Percentiles rank a stretch among this genome's conserved stretches.
Evolutionary conservation across 805 yeast genomes (phyloP).

Genomic region (Candida ipomoeae): DNA sequence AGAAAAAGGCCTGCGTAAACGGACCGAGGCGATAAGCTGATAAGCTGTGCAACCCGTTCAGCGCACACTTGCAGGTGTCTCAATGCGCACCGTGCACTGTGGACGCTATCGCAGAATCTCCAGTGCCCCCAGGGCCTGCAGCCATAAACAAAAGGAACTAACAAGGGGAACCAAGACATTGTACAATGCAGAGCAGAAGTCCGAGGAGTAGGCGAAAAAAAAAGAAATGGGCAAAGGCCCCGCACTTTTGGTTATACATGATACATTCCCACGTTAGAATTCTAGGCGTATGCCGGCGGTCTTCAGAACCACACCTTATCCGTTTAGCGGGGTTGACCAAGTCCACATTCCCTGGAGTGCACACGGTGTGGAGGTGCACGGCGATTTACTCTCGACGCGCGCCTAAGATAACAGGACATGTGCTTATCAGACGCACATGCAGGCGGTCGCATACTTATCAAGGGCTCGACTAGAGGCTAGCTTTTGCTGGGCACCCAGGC

Average conservation of each 20-base stretch:
- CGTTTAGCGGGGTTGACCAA: neutral
- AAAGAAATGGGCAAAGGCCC: neutral
- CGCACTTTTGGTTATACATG: neutral
- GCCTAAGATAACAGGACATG: conserved; percentile 1
- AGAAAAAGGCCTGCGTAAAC: neutral
- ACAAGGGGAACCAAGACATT: no score
- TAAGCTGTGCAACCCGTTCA: neutral
- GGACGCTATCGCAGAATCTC: neutral
- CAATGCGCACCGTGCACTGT: neutral
- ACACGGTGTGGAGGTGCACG: conserved; percentile 1
- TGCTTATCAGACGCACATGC: conserved; percentile 6
- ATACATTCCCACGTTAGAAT: no score
- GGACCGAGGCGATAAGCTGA: neutral
- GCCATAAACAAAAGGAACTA: neutral
- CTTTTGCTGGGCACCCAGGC: neutral
- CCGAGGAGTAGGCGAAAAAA: no score
- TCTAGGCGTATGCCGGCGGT: neutral
- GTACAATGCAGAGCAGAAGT: no score
- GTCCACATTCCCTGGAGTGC: neutral
- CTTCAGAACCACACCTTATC: neutral
- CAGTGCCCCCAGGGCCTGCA: neutral
- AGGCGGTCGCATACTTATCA: neutral
- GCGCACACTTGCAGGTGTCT: neutral
- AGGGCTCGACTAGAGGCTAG: neutral
- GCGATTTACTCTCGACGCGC: conserved; percentile 1